Percentiles rank a stretch among this genome's conserved stretches.
Evolutionary conservation across 2,329 filamentous ascomycete species (phyloP).

Genomic region (Cladophialophora exuberans): DNA sequence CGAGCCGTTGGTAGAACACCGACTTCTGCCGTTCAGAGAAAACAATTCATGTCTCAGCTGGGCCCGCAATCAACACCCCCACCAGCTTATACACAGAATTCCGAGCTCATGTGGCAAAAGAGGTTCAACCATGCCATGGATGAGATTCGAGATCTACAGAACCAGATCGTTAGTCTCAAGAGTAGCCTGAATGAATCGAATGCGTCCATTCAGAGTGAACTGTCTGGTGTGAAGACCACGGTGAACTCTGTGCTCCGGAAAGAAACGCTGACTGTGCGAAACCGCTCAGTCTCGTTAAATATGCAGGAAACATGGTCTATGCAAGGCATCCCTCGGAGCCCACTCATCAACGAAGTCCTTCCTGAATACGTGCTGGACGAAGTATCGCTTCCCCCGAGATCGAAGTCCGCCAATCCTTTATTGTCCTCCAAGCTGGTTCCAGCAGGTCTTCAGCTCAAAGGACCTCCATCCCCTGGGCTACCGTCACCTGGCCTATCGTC

Average conservation of each 20-base stretch:
- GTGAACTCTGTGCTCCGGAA: conserved; percentile 30
- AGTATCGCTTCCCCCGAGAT: neutral
- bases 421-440: conserved; percentile 3
- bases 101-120: conserved; percentile 30
- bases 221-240: conserved; percentile 28
- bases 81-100: conserved; percentile 24
- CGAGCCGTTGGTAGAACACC: conserved; percentile 9
- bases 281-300: conserved; percentile 15
- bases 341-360: conserved; percentile 26
- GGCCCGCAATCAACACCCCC: conserved; percentile 18
- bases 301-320: conserved; percentile 21
- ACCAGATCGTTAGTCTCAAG: conserved; percentile 25
- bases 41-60: conserved; percentile 16
- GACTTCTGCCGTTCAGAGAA: conserved; percentile 16
- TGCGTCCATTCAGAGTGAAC: conserved; percentile 24
- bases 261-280: conserved; percentile 24
- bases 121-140: conserved; percentile 31
- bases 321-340: conserved; percentile 15
- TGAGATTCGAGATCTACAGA: conserved; percentile 30
- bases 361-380: conserved; percentile 8
- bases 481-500: conserved; percentile 16
- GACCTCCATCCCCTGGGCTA: conserved; percentile 13
- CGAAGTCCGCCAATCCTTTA: neutral
- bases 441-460: conserved; percentile 4
- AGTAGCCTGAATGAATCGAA: conserved; percentile 25